phyloP scores from a whole-genome alignment of 805 yeast genomes.

The Torulaspora maleeae region DNA sequence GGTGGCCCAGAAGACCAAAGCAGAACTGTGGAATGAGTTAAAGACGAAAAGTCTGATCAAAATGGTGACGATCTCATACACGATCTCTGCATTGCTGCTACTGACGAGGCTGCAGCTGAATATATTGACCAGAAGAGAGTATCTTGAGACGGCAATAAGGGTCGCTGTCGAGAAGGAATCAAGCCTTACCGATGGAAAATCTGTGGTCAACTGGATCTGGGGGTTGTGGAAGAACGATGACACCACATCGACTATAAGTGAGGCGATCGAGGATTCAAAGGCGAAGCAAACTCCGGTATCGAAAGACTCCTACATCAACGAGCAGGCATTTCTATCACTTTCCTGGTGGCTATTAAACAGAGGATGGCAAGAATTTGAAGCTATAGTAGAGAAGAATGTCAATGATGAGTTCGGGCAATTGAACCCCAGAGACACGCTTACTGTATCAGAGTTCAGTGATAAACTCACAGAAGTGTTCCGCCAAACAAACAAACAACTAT shows the following conservation, averaged over 20 bases:
- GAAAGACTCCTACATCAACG: slow-evolving; percentile 45
- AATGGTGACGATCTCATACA: slow-evolving; percentile 63
- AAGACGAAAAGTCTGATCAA: slow-evolving; percentile 72
- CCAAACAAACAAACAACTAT: slow-evolving; percentile 30
- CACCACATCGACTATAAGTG: neutral
- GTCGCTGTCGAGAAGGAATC: slow-evolving; percentile 44
- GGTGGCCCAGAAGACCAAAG: slow-evolving; percentile 41
- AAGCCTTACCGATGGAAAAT: slow-evolving; percentile 11
- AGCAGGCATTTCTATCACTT: slow-evolving; percentile 77
- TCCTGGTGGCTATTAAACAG: slow-evolving; percentile 92
- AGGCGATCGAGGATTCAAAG: slow-evolving; percentile 31
- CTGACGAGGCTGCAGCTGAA: slow-evolving; percentile 83
- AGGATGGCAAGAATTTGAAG: slow-evolving; percentile 65
- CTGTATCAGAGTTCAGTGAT: slow-evolving; percentile 54
- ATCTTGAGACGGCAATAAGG: slow-evolving; percentile 70
- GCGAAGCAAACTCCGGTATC: slow-evolving; percentile 1
- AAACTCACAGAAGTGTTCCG: slow-evolving; percentile 38
- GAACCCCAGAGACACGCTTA: slow-evolving; percentile 68
- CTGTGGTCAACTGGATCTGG: slow-evolving; percentile 9
- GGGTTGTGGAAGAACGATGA: slow-evolving; percentile 7
- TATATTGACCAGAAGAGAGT: slow-evolving; percentile 80
- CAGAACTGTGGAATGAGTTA: slow-evolving; percentile 78
- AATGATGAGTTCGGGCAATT: slow-evolving; percentile 54
- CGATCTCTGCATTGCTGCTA: slow-evolving; percentile 63
- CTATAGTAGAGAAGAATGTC: slow-evolving; percentile 53